Conservation (phyloP, 2,329 filamentous ascomycete genomes). For the Fusarium sp. region DNA sequence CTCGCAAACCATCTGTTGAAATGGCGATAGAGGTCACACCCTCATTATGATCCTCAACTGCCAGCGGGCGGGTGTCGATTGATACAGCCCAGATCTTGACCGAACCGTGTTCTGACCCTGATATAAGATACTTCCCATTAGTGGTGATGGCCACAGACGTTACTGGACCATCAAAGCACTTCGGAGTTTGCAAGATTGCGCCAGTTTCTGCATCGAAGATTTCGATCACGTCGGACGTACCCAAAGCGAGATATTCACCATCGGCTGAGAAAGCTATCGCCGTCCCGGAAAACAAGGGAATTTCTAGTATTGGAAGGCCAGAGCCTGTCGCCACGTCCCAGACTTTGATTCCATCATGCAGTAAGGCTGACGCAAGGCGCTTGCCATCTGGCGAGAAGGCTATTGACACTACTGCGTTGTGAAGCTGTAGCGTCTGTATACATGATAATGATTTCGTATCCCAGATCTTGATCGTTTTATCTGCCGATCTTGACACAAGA, state of each 20-base stretch:
- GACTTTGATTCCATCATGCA: accelerated
- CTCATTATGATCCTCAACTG: accelerated
- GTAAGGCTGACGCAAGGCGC: not conserved
- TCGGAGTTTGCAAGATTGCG: accelerated
- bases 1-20: not conserved
- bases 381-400: not conserved
- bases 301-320: too few relatives aligned
- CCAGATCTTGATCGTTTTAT: accelerated
- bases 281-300: too few relatives aligned
- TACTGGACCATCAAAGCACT: accelerated
- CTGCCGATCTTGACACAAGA: accelerated
- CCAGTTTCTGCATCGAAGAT: accelerated
- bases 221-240: too few relatives aligned
- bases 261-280: not conserved
- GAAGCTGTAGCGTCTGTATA: accelerated
- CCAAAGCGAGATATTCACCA: not conserved
- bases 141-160: accelerated
- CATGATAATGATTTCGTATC: not conserved
- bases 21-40: accelerated
- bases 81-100: not conserved
- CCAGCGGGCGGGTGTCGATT: accelerated
- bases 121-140: accelerated
- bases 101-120: accelerated
- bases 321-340: accelerated
- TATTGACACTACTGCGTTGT: accelerated